A percentile compares a stretch with the other conserved stretches of the same genome.
These are phyloP conservation scores for Aureobasidium sp. DNA, from an alignment of 2,329 filamentous ascomycete species.

Conservation along the genomic window DNA sequence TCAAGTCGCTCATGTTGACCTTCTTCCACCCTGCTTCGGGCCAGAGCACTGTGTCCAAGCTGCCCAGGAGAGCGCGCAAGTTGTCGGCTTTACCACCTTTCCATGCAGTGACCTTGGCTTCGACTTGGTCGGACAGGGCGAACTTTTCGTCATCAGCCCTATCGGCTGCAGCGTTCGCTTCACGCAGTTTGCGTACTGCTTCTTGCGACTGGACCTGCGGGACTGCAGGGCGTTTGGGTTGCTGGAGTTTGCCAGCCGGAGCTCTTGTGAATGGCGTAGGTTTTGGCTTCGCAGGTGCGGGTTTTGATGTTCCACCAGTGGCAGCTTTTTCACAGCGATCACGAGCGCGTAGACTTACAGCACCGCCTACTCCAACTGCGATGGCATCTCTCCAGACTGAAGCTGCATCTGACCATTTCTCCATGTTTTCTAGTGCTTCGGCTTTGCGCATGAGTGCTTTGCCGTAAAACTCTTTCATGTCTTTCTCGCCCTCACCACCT, in stretches of 20 bases:
- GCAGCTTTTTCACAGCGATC: slow-evolving; percentile 83
- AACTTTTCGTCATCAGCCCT: slow-evolving; percentile 89
- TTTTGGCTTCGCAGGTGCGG: slow-evolving; percentile 22
- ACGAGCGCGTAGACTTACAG: slow-evolving; percentile 73
- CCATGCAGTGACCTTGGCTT: slow-evolving; percentile 72
- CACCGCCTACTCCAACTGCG: slow-evolving; percentile 76
- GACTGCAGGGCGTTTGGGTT: slow-evolving; percentile 20
- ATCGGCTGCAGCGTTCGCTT: slow-evolving; percentile 78
- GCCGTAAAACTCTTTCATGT: slow-evolving; percentile 88
- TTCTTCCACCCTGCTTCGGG: slow-evolving; percentile 92
- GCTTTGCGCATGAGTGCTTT: slow-evolving; percentile 93
- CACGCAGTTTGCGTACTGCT: slow-evolving; percentile 73
- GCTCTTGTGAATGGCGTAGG: slow-evolving; percentile 11
- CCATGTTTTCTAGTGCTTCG: slow-evolving; percentile 89
- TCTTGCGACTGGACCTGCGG: slow-evolving; percentile 43
- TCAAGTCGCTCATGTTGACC: slow-evolving; percentile 84
- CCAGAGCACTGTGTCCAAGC: slow-evolving; percentile 85
- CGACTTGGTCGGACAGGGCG: slow-evolving; percentile 75
- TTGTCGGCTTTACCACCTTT: slow-evolving; percentile 89
- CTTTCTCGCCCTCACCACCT: slow-evolving; percentile 53
- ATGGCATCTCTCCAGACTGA: slow-evolving; percentile 75
- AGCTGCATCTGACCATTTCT: slow-evolving; percentile 82
- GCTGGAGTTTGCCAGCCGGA: slow-evolving; percentile 1
- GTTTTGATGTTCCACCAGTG: slow-evolving; percentile 48
- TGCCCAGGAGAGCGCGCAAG: slow-evolving; percentile 75